Percentiles rank a stretch among this genome's conserved stretches.
These are phyloP conservation scores for Blastomyces gilchristii DNA, from an alignment of 2,329 filamentous ascomycete species.

Conservation along the genomic window DNA sequence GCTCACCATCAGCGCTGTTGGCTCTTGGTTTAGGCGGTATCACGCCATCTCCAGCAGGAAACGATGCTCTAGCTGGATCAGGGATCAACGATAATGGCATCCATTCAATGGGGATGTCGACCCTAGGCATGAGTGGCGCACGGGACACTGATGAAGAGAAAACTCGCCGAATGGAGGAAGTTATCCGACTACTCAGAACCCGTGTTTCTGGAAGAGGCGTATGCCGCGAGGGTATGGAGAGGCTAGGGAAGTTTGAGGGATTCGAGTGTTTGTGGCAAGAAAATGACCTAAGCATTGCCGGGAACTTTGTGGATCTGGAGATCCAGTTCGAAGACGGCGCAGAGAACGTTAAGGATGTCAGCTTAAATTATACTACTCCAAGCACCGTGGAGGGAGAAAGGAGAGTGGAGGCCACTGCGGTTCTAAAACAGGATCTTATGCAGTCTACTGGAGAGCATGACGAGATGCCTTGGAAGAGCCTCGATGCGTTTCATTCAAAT, in stretches of 20 bases:
- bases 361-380: slow-evolving; percentile 34
- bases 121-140: slow-evolving; percentile 27
- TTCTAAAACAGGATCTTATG: slow-evolving; percentile 33
- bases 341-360: slow-evolving; percentile 36
- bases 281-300: slow-evolving; percentile 37
- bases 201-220: slow-evolving; percentile 35
- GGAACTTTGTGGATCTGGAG: slow-evolving; percentile 38
- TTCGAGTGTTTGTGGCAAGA: slow-evolving; percentile 41
- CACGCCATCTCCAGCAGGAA: slow-evolving; percentile 31
- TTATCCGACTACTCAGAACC: slow-evolving; percentile 31
- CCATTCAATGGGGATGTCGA: slow-evolving; percentile 31
- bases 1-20: slow-evolving; percentile 36
- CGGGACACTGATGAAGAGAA: slow-evolving; percentile 36
- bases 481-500: slow-evolving; percentile 34
- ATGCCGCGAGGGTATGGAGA: slow-evolving; percentile 35
- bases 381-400: slow-evolving; percentile 32
- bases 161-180: slow-evolving; percentile 32
- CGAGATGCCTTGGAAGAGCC: slow-evolving; percentile 27
- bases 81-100: slow-evolving; percentile 33
- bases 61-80: slow-evolving; percentile 28
- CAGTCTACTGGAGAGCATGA: slow-evolving; percentile 26
- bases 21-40: slow-evolving; percentile 36
- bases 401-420: slow-evolving; percentile 34
- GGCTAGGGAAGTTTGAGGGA: slow-evolving; percentile 34
- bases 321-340: slow-evolving; percentile 34